phyloP scores from a whole-genome alignment of 768 basidiomycete species.

The Tremella yokohamensis region DNA sequence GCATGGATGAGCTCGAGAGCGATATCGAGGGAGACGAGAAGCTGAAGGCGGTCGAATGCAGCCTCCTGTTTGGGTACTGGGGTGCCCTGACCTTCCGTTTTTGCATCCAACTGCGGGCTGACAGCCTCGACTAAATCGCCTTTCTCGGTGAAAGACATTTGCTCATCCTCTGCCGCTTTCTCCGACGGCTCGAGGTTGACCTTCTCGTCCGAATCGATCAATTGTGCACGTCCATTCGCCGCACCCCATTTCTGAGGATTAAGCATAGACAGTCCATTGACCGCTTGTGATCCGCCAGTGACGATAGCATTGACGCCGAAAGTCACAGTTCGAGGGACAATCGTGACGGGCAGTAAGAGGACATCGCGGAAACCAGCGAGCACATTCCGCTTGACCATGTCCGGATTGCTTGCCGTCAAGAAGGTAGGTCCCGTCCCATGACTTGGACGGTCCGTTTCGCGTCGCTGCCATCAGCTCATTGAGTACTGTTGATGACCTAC shows the following conservation, averaged over 20 bases:
- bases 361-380: conserved; percentile 86
- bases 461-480: conserved; percentile 23
- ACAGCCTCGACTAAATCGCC: conserved; percentile 8
- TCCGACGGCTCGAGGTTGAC: conserved; percentile 17
- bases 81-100: not conserved
- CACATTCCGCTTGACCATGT: conserved; percentile 85
- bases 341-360: conserved; percentile 87
- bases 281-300: conserved; percentile 71
- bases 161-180: conserved; percentile 6
- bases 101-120: conserved; percentile 3
- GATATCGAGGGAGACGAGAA: conserved; percentile 84
- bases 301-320: conserved; percentile 54
- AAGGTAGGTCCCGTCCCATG: conserved; percentile 57
- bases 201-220: conserved; percentile 26
- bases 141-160: not conserved
- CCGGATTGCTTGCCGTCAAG: conserved; percentile 79
- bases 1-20: conserved; percentile 90
- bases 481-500: conserved; percentile 15
- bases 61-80: conserved; percentile 17
- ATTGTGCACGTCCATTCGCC: conserved; percentile 17
- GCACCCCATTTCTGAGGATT: conserved; percentile 84
- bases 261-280: conserved; percentile 79
- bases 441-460: conserved; percentile 18
- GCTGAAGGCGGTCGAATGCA: conserved; percentile 64
- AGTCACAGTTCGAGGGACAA: conserved; percentile 74